Conservation (phyloP, 1,139 yeast genomes). For the Geotrichum histeridarum region DNA sequence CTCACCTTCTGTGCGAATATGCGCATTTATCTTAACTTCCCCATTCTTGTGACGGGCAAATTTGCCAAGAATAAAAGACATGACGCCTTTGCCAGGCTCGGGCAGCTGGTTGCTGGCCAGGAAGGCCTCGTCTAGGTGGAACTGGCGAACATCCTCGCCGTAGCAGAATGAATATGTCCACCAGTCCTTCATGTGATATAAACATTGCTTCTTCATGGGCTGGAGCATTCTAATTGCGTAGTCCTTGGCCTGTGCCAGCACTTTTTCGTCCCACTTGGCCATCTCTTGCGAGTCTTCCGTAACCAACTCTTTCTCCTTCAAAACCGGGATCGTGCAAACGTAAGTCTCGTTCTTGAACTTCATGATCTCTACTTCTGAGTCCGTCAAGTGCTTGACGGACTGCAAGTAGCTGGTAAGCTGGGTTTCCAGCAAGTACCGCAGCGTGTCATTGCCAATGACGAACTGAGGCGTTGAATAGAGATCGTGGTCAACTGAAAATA, state of each 20-base stretch:
- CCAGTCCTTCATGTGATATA: constrained; percentile 46
- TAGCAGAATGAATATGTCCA: constrained; percentile 63
- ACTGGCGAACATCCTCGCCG: constrained; percentile 54
- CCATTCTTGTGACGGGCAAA: constrained; percentile 32
- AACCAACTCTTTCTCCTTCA: background rate
- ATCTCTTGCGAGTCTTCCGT: constrained; percentile 12
- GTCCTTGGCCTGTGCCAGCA: constrained; percentile 17
- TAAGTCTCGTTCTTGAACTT: constrained; percentile 9
- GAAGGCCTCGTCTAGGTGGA: constrained; percentile 38
- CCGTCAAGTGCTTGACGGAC: constrained; percentile 5
- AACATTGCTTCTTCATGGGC: constrained; percentile 35
- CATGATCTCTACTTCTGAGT: constrained; percentile 11
- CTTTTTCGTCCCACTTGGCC: constrained; percentile 11
- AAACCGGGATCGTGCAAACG: constrained; percentile 10
- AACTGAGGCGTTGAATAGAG: constrained; percentile 14
- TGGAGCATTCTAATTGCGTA: constrained; percentile 32
- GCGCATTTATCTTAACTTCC: background rate
- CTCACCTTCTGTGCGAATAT: constrained; percentile 11
- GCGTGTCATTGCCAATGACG: constrained; percentile 9
- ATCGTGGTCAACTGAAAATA: constrained; percentile 16
- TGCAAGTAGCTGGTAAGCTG: constrained; percentile 12
- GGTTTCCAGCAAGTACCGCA: constrained; percentile 3
- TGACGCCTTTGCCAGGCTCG: constrained; percentile 40
- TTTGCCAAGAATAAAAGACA: constrained; percentile 46
- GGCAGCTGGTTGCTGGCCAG: constrained; percentile 15